phyloP scores from a whole-genome alignment of 2,329 filamentous ascomycete species.

The Penicillium concentricum region DNA sequence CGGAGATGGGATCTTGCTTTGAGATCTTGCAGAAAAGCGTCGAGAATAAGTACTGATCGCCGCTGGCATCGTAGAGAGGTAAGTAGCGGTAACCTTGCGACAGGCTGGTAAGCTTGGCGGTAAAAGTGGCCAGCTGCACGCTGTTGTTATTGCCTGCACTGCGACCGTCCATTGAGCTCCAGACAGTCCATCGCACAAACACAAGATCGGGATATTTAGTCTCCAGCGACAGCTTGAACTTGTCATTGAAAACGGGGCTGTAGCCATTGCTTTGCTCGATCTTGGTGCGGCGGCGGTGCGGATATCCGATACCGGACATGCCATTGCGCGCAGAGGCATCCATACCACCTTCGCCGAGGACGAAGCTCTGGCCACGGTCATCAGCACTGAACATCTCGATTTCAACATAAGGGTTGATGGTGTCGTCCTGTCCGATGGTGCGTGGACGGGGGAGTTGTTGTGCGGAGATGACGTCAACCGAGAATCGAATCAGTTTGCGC shows the following conservation, averaged over 20 bases:
- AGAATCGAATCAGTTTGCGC: slow-evolving; percentile 79
- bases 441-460: slow-evolving; percentile 87
- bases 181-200: slow-evolving; percentile 90
- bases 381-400: slow-evolving; percentile 93
- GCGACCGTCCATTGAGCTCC: slow-evolving; percentile 76
- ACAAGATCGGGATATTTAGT: slow-evolving; percentile 95
- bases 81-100: slow-evolving; percentile 91
- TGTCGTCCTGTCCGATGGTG: slow-evolving; percentile 67
- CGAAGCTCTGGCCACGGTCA: slow-evolving; percentile 76
- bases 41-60: slow-evolving; percentile 91
- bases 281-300: slow-evolving; percentile 74
- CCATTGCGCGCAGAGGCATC: slow-evolving; percentile 64
- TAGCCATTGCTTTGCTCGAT: slow-evolving; percentile 88
- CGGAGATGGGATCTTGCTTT: slow-evolving; percentile 54
- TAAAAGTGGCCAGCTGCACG: slow-evolving; percentile 78
- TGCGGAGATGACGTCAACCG: slow-evolving; percentile 85
- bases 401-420: slow-evolving; percentile 89
- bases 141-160: slow-evolving; percentile 63
- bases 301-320: slow-evolving; percentile 66
- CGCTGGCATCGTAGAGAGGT: slow-evolving; percentile 81
- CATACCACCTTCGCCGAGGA: slow-evolving; percentile 64
- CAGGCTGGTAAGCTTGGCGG: slow-evolving; percentile 83
- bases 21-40: slow-evolving; percentile 89
- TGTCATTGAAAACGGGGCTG: slow-evolving; percentile 82
- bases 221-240: slow-evolving; percentile 75